These are phyloP conservation scores for Aspergillus nanangensis DNA, from an alignment of 495 filamentous ascomycete genomes.

Conservation along the genomic window DNA sequence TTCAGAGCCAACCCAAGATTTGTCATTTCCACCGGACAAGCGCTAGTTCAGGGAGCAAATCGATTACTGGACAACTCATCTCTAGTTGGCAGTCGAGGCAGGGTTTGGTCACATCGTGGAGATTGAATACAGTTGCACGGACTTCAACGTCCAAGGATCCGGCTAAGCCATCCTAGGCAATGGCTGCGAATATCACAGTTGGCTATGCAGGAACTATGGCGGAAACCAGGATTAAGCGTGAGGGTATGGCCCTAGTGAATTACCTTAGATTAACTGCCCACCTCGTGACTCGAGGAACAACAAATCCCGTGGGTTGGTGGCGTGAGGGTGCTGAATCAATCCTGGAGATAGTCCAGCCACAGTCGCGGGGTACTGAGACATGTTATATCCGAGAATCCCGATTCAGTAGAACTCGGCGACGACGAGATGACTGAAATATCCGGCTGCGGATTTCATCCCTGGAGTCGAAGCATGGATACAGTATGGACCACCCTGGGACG, in stretches of 20 bases:
- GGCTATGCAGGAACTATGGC: not conserved
- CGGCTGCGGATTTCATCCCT: no score
- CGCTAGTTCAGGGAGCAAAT: not conserved
- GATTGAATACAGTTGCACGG: not conserved
- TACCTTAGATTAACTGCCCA: not conserved
- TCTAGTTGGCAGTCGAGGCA: not conserved
- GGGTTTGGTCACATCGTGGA: not conserved
- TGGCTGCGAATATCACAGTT: slow-evolving; percentile 8
- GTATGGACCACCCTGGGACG: no score
- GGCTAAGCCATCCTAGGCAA: slow-evolving; percentile 6
- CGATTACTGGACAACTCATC: not conserved
- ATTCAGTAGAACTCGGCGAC: not conserved
- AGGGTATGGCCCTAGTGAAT: not conserved
- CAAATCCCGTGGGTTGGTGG: not conserved
- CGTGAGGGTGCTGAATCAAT: not conserved
- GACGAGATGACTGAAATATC: no score
- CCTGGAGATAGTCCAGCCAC: slow-evolving; percentile 4
- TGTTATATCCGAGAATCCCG: not conserved
- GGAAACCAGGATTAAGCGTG: not conserved
- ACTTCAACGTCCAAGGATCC: not conserved
- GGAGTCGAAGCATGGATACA: no score
- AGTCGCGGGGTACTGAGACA: slow-evolving; percentile 10
- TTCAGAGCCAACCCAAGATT: not conserved
- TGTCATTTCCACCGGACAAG: not conserved
- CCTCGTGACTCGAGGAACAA: slow-evolving; percentile 1